A percentile compares a stretch with the other conserved stretches of the same genome.
Conservation (phyloP, 2,329 filamentous ascomycete genomes). For the Fusarium mundagurra region DNA sequence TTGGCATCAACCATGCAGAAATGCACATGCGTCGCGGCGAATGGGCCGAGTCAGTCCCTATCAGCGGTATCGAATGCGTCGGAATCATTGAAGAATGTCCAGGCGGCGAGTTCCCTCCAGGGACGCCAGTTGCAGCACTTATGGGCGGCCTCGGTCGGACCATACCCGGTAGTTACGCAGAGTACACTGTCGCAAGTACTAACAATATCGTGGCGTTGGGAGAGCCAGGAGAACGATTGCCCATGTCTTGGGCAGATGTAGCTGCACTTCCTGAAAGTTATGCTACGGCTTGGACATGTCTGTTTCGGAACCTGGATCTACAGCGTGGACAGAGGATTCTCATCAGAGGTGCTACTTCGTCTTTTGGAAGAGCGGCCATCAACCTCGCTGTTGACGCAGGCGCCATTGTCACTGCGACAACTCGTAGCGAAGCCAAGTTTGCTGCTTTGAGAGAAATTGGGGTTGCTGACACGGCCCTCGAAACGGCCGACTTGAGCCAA, state of each 20-base stretch:
- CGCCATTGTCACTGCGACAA: neutral
- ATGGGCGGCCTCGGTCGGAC: neutral
- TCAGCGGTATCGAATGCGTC: neutral
- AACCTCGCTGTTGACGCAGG: neutral
- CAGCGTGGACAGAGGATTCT: neutral
- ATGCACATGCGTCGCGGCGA: neutral
- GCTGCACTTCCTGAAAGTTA: neutral
- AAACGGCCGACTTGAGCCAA: neutral
- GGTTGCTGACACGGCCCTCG: neutral
- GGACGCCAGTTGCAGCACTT: neutral
- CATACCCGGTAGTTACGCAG: neutral
- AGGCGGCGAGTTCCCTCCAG: fast-evolving
- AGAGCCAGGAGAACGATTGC: neutral
- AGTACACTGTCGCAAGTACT: neutral
- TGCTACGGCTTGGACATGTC: neutral
- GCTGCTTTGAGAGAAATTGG: neutral
- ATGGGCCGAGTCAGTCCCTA: neutral
- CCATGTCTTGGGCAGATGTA: neutral
- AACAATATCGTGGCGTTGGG: neutral
- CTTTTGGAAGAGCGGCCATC: neutral
- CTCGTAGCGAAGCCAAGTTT: neutral
- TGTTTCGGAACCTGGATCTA: neutral
- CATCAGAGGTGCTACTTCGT: neutral
- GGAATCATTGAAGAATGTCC: neutral
- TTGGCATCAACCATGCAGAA: neutral